phyloP scores from a whole-genome alignment of 768 basidiomycete genomes.

The Auricularia sp. region DNA sequence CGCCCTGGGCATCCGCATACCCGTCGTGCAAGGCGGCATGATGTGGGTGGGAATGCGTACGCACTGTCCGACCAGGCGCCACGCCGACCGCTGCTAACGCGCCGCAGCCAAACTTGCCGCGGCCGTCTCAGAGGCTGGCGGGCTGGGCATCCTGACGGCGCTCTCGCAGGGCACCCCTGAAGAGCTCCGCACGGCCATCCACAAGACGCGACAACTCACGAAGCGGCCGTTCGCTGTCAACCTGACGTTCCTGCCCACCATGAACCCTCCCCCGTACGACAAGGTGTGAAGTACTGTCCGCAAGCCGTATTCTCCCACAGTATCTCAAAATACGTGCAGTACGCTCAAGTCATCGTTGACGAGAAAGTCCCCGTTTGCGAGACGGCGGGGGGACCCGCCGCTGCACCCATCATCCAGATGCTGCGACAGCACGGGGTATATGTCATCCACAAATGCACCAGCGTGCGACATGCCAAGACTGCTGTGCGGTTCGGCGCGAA shows the following conservation, averaged over 20 bases:
- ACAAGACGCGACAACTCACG: slow-evolving; percentile 61
- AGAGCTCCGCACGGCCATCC: slow-evolving; percentile 69
- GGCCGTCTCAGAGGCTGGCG: slow-evolving; percentile 76
- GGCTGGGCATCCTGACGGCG: slow-evolving; percentile 78
- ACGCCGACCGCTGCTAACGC: slow-evolving; percentile 18
- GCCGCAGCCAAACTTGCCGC: slow-evolving; percentile 72
- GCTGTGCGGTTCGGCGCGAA: slow-evolving; percentile 76
- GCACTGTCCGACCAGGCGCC: neutral
- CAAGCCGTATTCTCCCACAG: neutral
- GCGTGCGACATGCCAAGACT: slow-evolving; percentile 73
- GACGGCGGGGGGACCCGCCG: slow-evolving; percentile 53
- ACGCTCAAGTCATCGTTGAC: slow-evolving; percentile 70
- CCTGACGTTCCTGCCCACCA: slow-evolving; percentile 77
- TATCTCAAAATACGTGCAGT: slow-evolving; percentile 30
- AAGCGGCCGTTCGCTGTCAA: slow-evolving; percentile 73
- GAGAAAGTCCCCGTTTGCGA: slow-evolving; percentile 87
- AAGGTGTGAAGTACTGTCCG: slow-evolving; percentile 12
- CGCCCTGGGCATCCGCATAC: slow-evolving; percentile 25
- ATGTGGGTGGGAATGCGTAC: slow-evolving; percentile 53
- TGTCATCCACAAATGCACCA: slow-evolving; percentile 87
- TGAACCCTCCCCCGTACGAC: slow-evolving; percentile 62
- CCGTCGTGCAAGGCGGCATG: slow-evolving; percentile 83
- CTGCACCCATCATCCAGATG: slow-evolving; percentile 23
- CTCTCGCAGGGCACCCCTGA: slow-evolving; percentile 82
- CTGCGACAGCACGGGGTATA: slow-evolving; percentile 22